phyloP scores from a whole-genome alignment of 352 stramenopile species.

The Peronospora belbahrii region DNA sequence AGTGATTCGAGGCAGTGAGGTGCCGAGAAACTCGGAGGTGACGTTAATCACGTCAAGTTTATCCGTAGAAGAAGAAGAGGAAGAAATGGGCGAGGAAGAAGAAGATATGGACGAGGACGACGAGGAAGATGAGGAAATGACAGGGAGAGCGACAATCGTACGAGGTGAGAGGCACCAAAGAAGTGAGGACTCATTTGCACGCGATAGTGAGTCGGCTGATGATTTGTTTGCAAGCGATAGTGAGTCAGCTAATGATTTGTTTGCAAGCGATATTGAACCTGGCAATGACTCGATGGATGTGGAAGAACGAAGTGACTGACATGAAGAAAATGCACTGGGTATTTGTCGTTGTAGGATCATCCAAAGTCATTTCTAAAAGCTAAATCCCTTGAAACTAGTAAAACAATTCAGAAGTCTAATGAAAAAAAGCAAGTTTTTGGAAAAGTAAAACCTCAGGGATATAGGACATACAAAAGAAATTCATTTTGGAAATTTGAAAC shows the following conservation, averaged over 20 bases:
- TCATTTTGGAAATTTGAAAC: no score
- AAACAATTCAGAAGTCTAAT: no score
- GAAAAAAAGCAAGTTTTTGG: no score
- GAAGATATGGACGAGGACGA: slow-evolving; percentile 28
- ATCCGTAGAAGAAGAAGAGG: slow-evolving; percentile 35
- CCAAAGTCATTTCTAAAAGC: no score
- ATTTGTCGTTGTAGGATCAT: no score
- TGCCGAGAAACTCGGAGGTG: slow-evolving; percentile 5
- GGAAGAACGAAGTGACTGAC: slow-evolving; percentile 22
- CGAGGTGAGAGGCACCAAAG: slow-evolving; percentile 15
- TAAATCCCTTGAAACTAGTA: no score
- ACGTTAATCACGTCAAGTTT: slow-evolving; percentile 22
- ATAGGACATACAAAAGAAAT: no score
- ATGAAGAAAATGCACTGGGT: no score
- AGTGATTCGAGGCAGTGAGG: neutral
- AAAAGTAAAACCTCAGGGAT: no score
- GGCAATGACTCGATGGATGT: slow-evolving; percentile 40
- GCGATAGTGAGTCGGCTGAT: slow-evolving; percentile 24
- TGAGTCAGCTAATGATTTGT: slow-evolving; percentile 29
- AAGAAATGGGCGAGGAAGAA: slow-evolving; percentile 36
- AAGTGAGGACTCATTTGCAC: slow-evolving; percentile 27
- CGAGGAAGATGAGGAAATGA: slow-evolving; percentile 16
- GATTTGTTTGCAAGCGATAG: slow-evolving; percentile 26
- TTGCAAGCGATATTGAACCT: slow-evolving; percentile 22
- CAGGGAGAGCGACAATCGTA: slow-evolving; percentile 22